Evolutionary conservation across 495 filamentous ascomycete genomes (phyloP).

Genomic region (Clavariopsis aquatica): DNA sequence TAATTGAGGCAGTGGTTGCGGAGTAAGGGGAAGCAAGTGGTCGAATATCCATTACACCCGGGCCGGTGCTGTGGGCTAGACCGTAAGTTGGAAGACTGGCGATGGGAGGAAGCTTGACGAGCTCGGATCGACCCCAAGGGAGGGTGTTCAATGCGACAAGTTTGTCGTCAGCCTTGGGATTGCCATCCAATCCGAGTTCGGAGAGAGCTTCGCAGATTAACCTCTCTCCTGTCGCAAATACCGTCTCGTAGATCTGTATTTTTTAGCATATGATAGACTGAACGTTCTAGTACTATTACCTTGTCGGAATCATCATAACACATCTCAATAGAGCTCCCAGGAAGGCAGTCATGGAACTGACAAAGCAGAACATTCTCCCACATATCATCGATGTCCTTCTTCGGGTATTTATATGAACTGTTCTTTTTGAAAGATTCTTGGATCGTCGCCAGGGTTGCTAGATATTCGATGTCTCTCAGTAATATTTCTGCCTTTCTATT

Average conservation of each 20-base stretch:
- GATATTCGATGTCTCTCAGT: conserved; percentile 80
- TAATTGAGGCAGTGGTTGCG: conserved; percentile 58
- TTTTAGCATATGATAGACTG: neutral
- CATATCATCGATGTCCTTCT: conserved; percentile 85
- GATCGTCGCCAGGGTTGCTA: conserved; percentile 84
- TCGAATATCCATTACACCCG: conserved; percentile 54
- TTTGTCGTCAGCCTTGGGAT: conserved; percentile 42
- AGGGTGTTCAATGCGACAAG: conserved; percentile 74
- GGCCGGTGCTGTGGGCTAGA: conserved; percentile 48
- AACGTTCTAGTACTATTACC: conserved; percentile 43
- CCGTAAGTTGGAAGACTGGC: conserved; percentile 50
- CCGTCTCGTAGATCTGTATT: conserved; percentile 68
- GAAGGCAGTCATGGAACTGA: conserved; percentile 96
- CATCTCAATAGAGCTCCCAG: conserved; percentile 96
- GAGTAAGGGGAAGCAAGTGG: conserved; percentile 49
- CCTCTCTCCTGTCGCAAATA: conserved; percentile 74
- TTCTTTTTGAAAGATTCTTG: conserved; percentile 49
- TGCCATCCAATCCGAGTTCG: conserved; percentile 61
- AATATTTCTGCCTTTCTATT: conserved; percentile 84
- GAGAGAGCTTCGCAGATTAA: conserved; percentile 68
- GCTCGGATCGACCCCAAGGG: conserved; percentile 74
- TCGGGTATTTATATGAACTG: conserved; percentile 77
- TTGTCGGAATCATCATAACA: conserved; percentile 90
- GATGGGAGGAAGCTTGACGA: conserved; percentile 60
- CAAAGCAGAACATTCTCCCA: conserved; percentile 87